These are phyloP conservation scores for Eucalyptus pauciflora DNA, from an alignment of 345 rosid genomes.

Conservation along the genomic window DNA sequence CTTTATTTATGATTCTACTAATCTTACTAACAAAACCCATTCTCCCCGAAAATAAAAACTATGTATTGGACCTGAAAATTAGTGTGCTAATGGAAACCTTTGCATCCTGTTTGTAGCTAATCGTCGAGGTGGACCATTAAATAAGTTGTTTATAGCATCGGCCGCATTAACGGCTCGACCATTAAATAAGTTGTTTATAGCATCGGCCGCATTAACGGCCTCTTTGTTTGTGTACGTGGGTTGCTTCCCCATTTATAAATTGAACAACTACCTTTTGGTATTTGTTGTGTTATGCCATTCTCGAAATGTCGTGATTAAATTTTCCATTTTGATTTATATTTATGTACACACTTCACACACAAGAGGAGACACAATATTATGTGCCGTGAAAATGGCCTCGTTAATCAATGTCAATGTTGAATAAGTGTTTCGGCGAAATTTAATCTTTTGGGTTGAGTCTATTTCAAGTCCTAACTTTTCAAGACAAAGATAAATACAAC, in stretches of 20 bases:
- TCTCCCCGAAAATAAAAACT: not conserved
- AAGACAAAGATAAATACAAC: too few species aligned
- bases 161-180: too few species aligned
- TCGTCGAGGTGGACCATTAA: not conserved
- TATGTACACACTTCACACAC: too few species aligned
- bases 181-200: not conserved
- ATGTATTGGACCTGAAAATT: not conserved
- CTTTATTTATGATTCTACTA: too few species aligned
- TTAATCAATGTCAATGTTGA: not conserved
- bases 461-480: too few species aligned
- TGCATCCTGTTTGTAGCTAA: not conserved
- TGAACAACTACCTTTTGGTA: not conserved
- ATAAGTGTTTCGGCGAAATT: not conserved
- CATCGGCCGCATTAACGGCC: not conserved
- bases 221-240: not conserved
- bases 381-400: rapidly evolving
- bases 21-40: too few species aligned
- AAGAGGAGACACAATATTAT: too few species aligned
- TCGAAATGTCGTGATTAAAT: too few species aligned
- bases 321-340: too few species aligned
- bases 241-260: not conserved
- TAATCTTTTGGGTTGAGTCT: too few species aligned
- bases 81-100: not conserved
- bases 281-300: not conserved
- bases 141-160: too few species aligned